Evolutionary conservation across 202 grass and related monocot species (phyloP).

Genomic region (Zoysia matrella): DNA sequence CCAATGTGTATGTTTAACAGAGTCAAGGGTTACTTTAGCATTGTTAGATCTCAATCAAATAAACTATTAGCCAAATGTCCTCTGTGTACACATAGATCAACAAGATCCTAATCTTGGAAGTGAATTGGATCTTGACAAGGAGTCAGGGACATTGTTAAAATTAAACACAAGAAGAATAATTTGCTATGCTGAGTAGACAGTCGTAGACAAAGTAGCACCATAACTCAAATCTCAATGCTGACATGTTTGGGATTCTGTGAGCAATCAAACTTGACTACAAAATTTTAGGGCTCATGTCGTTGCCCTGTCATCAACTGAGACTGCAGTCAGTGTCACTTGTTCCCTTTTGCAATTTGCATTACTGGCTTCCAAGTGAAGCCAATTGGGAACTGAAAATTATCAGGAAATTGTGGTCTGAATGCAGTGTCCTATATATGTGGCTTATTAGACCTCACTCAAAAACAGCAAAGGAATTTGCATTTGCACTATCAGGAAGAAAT

Average conservation of each 20-base stretch:
- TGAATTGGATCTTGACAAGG: background rate
- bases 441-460: conserved; percentile 1
- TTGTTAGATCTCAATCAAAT: background rate
- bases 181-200: background rate
- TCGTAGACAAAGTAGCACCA: conserved; percentile 7
- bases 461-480: background rate
- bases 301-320: background rate
- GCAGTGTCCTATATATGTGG: conserved; percentile 14
- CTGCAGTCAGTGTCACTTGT: background rate
- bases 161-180: background rate
- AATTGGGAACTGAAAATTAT: conserved; percentile 13
- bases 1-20: too few relatives aligned
- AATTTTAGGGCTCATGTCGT: background rate
- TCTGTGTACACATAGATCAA: background rate
- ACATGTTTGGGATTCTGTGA: background rate
- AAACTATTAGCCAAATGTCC: background rate
- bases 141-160: background rate
- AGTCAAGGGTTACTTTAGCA: too few relatives aligned
- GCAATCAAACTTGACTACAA: background rate
- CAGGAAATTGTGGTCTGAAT: background rate
- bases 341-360: background rate
- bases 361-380: background rate
- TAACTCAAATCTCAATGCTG: background rate
- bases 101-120: background rate
- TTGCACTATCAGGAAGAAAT: conserved; percentile 4